Conservation (phyloP, 2,329 filamentous ascomycete species). For the Exophiala aquamarina region DNA sequence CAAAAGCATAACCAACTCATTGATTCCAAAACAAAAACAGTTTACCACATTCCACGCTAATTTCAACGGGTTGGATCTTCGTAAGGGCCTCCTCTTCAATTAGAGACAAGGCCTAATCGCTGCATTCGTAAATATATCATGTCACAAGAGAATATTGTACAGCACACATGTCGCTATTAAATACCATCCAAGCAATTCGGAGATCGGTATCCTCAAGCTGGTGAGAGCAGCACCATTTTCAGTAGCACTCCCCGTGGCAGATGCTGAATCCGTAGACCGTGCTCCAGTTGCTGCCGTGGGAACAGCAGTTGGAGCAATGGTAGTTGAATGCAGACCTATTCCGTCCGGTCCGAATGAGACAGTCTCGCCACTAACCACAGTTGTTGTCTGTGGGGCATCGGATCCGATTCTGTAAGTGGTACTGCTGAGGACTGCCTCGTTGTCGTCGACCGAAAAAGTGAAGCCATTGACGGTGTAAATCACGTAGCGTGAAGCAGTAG, state of each 20-base stretch:
- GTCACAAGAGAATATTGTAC: conserved; percentile 3
- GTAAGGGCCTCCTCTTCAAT: neutral
- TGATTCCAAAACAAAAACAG: too few species aligned
- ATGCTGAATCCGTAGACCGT: conserved; percentile 4
- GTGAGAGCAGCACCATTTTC: neutral
- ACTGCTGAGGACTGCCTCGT: conserved; percentile 46
- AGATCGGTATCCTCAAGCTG: neutral
- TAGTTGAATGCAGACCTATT: conserved; percentile 44
- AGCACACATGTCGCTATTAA: conserved; percentile 9
- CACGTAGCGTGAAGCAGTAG: conserved; percentile 10
- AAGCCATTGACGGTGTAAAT: conserved; percentile 23
- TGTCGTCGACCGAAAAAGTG: conserved; percentile 28
- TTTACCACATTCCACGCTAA: too few species aligned
- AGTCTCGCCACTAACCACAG: conserved; percentile 50
- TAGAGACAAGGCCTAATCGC: conserved; percentile 1
- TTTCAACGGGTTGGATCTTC: too few species aligned
- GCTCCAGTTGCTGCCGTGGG: conserved; percentile 6
- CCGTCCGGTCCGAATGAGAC: conserved; percentile 54
- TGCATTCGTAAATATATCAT: neutral
- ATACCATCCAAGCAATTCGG: conserved; percentile 5
- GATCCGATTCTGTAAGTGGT: conserved; percentile 55
- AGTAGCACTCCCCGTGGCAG: neutral
- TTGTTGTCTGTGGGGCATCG: conserved; percentile 40
- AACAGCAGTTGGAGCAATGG: conserved; percentile 32
- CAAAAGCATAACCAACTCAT: too few species aligned